Percentiles rank a stretch among this genome's conserved stretches.
Evolutionary conservation across 768 basidiomycete genomes (phyloP).

Genomic region (Rhizopogon rudus): DNA sequence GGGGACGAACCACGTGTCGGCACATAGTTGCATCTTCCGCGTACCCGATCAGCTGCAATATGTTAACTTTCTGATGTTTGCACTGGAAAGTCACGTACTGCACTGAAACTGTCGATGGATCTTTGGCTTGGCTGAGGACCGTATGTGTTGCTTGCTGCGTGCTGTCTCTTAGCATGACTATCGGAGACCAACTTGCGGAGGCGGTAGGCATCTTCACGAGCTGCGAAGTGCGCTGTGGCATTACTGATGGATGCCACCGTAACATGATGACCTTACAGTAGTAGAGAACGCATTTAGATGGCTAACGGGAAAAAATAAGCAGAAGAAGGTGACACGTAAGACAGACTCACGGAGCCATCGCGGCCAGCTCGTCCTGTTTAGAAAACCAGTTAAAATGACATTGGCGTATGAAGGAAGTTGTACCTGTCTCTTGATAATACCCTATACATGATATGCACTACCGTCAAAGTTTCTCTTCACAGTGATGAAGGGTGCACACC

Average conservation of each 20-base stretch:
- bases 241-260: neutral
- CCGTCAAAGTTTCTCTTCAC: neutral
- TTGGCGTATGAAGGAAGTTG: constrained; percentile 5
- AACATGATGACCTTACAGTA: constrained; percentile 51
- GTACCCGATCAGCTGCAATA: constrained; percentile 39
- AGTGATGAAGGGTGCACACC: constrained; percentile 33
- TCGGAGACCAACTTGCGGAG: constrained; percentile 49
- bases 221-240: constrained; percentile 28
- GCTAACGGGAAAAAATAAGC: constrained; percentile 34
- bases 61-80: constrained; percentile 6
- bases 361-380: constrained; percentile 69
- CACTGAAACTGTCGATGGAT: constrained; percentile 55
- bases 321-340: neutral
- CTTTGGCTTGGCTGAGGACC: constrained; percentile 65
- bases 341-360: constrained; percentile 57
- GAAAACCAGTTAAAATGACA: constrained; percentile 2
- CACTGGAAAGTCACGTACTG: constrained; percentile 38
- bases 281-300: constrained; percentile 76
- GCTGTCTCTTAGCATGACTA: constrained; percentile 40
- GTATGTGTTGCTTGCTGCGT: constrained; percentile 36
- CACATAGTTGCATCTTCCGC: constrained; percentile 58
- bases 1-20: constrained; percentile 60
- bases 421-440: constrained; percentile 86
- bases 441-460: constrained; percentile 34
- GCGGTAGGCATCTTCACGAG: constrained; percentile 66